phyloP scores from a whole-genome alignment of 1,139 yeast species.

The Yamadazyma jaroonii region DNA sequence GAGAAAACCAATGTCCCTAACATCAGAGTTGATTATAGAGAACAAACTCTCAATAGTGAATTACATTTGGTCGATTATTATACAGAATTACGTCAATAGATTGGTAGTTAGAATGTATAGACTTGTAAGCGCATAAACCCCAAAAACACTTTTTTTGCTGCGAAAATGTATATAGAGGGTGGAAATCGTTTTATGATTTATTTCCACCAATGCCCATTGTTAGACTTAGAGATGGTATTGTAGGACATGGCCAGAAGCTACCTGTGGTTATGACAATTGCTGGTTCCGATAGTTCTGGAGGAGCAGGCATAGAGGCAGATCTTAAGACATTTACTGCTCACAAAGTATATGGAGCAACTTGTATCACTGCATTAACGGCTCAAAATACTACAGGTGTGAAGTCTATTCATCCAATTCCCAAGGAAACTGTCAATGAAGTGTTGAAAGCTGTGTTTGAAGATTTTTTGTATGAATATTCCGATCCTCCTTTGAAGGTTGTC shows the following conservation, averaged over 20 bases:
- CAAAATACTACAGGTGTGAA: slow-evolving; percentile 71
- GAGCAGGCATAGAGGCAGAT: slow-evolving; percentile 96
- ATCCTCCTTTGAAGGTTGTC: slow-evolving; percentile 52
- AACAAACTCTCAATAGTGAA: slow-evolving; percentile 79
- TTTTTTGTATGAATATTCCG: slow-evolving; percentile 39
- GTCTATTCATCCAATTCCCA: slow-evolving; percentile 47
- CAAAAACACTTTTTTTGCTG: not conserved
- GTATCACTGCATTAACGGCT: slow-evolving; percentile 80
- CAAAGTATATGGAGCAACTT: slow-evolving; percentile 76
- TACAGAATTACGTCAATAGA: slow-evolving; percentile 17
- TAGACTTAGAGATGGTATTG: not conserved
- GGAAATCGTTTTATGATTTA: not conserved
- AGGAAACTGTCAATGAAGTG: slow-evolving; percentile 40
- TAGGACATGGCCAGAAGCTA: slow-evolving; percentile 1
- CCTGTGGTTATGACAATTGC: slow-evolving; percentile 64
- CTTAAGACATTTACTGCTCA: slow-evolving; percentile 79
- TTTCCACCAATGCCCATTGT: not conserved
- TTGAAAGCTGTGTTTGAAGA: slow-evolving; percentile 61
- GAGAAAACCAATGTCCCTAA: slow-evolving; percentile 95
- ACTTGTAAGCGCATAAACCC: slow-evolving; percentile 9
- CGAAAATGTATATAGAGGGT: not conserved
- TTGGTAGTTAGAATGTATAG: not conserved
- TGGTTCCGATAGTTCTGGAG: slow-evolving; percentile 90
- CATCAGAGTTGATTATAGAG: slow-evolving; percentile 76
- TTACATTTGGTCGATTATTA: slow-evolving; percentile 68